phyloP scores from a whole-genome alignment of 805 yeast species.

The Pichia membranifaciens region DNA sequence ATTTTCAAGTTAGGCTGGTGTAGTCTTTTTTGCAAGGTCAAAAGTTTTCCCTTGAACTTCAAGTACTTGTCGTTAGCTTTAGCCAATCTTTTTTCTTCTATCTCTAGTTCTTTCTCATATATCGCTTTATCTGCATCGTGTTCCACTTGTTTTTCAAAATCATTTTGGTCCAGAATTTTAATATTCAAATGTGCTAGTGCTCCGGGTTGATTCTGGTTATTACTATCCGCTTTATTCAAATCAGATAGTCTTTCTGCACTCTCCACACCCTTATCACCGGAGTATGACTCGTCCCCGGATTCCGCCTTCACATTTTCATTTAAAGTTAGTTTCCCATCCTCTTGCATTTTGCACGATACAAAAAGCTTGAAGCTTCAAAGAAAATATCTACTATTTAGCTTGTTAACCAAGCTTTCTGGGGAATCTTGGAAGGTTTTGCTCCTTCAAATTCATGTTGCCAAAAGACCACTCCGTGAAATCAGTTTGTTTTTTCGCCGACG shows the following conservation, averaged over 20 bases:
- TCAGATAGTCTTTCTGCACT: neutral
- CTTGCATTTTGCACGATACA: no score
- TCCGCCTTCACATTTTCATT: no score
- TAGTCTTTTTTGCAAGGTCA: slow-evolving; percentile 43
- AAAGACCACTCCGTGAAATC: no score
- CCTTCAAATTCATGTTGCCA: no score
- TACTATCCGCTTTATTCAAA: no score
- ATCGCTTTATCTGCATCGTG: slow-evolving; percentile 60
- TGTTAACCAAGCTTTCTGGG: no score
- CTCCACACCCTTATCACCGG: neutral
- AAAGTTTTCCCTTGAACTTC: slow-evolving; percentile 39
- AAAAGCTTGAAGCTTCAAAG: no score
- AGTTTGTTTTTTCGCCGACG: no score
- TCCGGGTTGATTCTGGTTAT: slow-evolving; percentile 3
- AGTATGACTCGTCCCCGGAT: no score
- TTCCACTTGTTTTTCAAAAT: slow-evolving; percentile 70
- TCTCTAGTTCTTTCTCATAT: slow-evolving; percentile 55
- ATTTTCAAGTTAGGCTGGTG: slow-evolving; percentile 53
- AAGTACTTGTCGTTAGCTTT: slow-evolving; percentile 50
- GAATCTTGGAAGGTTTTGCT: no score
- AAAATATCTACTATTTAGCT: no score
- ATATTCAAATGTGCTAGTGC: slow-evolving; percentile 42
- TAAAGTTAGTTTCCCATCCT: no score
- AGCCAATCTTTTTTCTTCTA: slow-evolving; percentile 69
- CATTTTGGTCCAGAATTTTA: slow-evolving; percentile 68